Evolutionary conservation across 73 alveolate genomes (phyloP).

Genomic region (Blepharisma stoltei): DNA sequence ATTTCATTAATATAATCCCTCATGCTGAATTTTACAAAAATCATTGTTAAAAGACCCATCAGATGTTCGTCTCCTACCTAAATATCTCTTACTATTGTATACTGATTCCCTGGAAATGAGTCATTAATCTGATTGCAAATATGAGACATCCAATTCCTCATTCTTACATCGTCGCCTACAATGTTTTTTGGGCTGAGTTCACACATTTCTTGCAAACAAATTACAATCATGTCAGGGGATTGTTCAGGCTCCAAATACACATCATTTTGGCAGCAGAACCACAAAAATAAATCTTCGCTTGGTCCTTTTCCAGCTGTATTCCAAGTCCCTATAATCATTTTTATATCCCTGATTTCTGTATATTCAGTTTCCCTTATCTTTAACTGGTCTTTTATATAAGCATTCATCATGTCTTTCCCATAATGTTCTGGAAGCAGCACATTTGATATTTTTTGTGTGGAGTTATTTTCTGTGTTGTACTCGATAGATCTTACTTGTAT

Average conservation of each 20-base stretch:
- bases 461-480: not conserved
- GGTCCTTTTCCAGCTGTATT: conserved; percentile 1
- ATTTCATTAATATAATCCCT: not conserved
- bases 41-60: not conserved
- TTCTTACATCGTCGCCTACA: conserved; percentile 14
- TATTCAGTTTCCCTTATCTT: not conserved
- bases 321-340: not conserved
- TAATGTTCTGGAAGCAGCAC: not conserved
- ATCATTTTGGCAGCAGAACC: not conserved
- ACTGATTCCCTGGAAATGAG: not conserved
- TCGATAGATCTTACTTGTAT: not conserved
- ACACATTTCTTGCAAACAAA: conserved; percentile 29
- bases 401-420: conserved; percentile 1
- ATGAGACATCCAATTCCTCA: not conserved
- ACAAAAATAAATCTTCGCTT: not conserved
- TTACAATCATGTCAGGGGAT: not conserved
- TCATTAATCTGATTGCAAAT: not conserved
- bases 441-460: not conserved
- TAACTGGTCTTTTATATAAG: conserved; percentile 2
- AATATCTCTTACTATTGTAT: not conserved
- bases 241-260: not conserved
- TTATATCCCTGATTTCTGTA: not conserved
- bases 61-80: not conserved
- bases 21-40: not conserved
- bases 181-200: not conserved